Evolutionary conservation across 2,329 filamentous ascomycete species (phyloP), one percentile per base, ranked within the genome.

Genomic region (Pochonia chlamydosporia): DNA sequence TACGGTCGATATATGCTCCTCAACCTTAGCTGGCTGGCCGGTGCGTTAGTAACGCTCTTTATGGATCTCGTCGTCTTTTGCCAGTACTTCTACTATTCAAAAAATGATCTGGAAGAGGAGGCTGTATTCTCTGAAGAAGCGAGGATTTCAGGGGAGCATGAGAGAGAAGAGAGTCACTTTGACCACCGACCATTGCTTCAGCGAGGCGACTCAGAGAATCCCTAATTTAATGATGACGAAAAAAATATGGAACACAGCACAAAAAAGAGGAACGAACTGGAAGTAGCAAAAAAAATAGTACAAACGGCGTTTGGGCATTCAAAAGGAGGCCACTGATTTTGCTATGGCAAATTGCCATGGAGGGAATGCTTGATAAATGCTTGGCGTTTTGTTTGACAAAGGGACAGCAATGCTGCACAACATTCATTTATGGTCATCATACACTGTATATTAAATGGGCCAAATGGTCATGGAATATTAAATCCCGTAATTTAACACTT

Each of bases 11-110:
- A 97, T 68, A 84, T 97, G 25, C 76, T 92, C 7, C 87, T 97
- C 28, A 99, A 97, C 64, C 70, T 89, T 25, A 91, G 86, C 54
- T 99, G 93, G 93, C 61, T 99, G 49, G 74, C 90, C 3, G 93
- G 93, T 1, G 96, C 91, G 63, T 74, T 93, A 42, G 90, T 95
- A 1, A 96, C 92, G 2, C 70, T 97, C 47, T 68, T 93, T 47
- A 69, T 97, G 54, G 93, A 97, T 66, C 73, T 91, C 63, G 81
- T 78, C 24, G 93, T 97, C 3, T 96, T 96, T 66, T 79, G 81
- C 10, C 92, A 97, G 67, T 96, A 95, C 63, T 96, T 95, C 63
- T 65, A 95, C 60, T 97, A 97, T 65, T 69, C 69, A 3, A 64
- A 69, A 5, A 59, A 63, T 0, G 59, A 62, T 3, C 54, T 56